Conservation (phyloP, 2,329 filamentous ascomycete species). For the Aureobasidium melanogenum region DNA sequence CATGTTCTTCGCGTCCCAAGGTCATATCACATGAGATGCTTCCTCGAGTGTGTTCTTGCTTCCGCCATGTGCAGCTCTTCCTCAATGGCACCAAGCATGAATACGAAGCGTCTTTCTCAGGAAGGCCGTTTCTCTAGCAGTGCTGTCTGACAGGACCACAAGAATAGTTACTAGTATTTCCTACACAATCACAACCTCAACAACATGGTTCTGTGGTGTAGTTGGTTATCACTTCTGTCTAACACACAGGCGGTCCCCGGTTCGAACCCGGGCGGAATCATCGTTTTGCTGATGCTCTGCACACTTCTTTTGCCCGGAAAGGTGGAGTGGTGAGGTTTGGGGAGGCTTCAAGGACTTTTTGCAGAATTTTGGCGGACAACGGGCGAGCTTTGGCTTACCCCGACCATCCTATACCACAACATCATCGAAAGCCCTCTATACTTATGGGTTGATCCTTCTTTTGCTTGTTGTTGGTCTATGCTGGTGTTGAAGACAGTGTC, state of each 20-base stretch:
- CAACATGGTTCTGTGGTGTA: constrained; percentile 1
- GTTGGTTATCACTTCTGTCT: background rate
- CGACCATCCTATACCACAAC: background rate
- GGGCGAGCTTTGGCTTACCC: background rate
- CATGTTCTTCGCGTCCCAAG: background rate
- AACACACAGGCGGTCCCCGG: background rate
- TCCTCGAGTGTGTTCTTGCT: background rate
- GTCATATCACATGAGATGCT: background rate
- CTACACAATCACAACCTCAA: background rate
- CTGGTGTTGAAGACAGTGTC: background rate
- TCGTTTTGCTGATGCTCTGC: background rate
- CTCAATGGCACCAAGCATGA: background rate
- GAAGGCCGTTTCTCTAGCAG: too few species aligned
- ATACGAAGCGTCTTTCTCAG: background rate
- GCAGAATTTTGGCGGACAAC: background rate
- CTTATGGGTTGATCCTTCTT: background rate
- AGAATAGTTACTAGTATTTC: too few species aligned
- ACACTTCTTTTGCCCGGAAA: background rate
- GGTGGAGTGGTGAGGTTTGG: background rate
- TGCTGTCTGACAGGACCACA: too few species aligned
- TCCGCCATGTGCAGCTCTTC: background rate
- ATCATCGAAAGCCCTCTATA: background rate
- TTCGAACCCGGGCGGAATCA: background rate
- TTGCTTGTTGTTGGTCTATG: background rate
- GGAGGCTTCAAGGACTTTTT: background rate